Evolutionary conservation across 225 moss, liverwort and hornwort species (phyloP).

Genomic region (Bryum argenteum): DNA sequence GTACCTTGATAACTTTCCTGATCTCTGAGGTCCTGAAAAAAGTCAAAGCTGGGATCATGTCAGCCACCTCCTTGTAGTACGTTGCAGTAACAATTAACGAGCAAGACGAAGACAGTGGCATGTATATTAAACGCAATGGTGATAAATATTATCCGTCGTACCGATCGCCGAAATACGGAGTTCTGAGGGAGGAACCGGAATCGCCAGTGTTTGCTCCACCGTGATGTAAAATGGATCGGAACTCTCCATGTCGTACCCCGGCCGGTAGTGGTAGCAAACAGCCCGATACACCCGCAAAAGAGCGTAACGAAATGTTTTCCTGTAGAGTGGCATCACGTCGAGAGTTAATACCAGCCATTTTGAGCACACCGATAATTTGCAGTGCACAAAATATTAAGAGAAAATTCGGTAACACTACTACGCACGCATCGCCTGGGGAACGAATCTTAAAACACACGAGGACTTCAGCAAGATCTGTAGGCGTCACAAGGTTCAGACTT

Average conservation of each 20-base stretch:
- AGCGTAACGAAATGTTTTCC: slow-evolving; percentile 38
- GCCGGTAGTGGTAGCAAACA: slow-evolving; percentile 31
- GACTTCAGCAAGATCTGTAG: neutral
- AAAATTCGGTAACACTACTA: neutral
- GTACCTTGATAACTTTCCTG: slow-evolving; percentile 33
- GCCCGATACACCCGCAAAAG: slow-evolving; percentile 25
- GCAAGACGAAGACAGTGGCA: slow-evolving; percentile 9
- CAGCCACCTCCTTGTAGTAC: neutral
- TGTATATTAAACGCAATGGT: neutral
- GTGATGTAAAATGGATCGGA: slow-evolving; percentile 35
- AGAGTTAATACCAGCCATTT: slow-evolving; percentile 1
- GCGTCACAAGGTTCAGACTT: slow-evolving; percentile 13
- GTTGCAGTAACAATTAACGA: neutral
- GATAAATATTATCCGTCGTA: slow-evolving; percentile 20
- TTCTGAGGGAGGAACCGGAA: slow-evolving; percentile 30
- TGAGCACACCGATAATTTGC: slow-evolving; percentile 2
- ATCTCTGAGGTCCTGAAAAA: slow-evolving; percentile 35
- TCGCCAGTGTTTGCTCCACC: slow-evolving; percentile 29
- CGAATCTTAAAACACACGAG: slow-evolving; percentile 5
- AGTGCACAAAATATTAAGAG: slow-evolving; percentile 8
- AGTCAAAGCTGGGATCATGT: neutral
- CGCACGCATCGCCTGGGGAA: neutral
- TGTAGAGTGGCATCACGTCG: slow-evolving; percentile 22
- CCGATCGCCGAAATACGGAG: slow-evolving; percentile 38
- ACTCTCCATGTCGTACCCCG: slow-evolving; percentile 31